phyloP scores from a whole-genome alignment of 2,329 filamentous ascomycete species.

The Nothopassalora personata region DNA sequence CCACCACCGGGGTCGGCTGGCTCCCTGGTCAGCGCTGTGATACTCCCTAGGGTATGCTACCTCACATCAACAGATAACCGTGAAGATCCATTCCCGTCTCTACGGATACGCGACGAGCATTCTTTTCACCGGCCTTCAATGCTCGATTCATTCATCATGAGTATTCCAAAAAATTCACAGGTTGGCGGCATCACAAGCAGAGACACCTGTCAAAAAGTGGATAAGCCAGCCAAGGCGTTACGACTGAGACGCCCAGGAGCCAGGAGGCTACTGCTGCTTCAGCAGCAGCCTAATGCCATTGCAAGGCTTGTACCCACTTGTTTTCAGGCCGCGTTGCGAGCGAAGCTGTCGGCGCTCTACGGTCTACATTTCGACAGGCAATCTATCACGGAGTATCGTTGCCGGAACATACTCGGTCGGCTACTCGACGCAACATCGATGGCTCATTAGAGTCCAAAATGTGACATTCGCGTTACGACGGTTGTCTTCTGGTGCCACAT shows the following conservation, averaged over 20 bases:
- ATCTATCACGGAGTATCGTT: background rate
- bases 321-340: background rate
- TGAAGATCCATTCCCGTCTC: background rate
- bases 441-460: background rate
- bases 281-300: background rate
- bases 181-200: no score
- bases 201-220: background rate
- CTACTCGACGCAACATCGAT: background rate
- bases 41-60: background rate
- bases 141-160: no score
- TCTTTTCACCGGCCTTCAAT: no score
- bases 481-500: background rate
- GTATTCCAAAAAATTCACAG: background rate
- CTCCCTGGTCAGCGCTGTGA: background rate
- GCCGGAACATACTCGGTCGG: background rate
- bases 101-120: background rate
- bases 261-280: background rate
- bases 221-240: background rate
- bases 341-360: background rate
- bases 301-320: background rate
- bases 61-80: background rate
- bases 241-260: background rate
- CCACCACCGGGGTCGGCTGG: background rate
- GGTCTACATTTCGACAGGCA: background rate
- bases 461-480: background rate